phyloP scores from a whole-genome alignment of 352 stramenopile genomes.

The Sclerospora graminicola region DNA sequence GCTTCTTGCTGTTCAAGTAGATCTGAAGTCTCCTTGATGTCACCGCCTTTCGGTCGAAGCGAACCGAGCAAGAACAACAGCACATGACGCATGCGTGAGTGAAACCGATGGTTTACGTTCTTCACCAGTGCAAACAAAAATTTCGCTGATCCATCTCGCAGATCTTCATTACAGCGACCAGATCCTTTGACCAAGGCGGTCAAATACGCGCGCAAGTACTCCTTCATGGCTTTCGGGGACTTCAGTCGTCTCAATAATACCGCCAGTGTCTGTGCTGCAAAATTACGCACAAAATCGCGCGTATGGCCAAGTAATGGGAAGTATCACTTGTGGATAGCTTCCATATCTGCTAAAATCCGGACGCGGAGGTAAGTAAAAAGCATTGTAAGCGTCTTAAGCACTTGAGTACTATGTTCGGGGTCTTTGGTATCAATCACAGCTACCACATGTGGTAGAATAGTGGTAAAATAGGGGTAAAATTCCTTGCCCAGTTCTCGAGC shows the following conservation, averaged over 20 bases:
- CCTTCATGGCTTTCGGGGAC: conserved; percentile 63
- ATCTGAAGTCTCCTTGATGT: conserved; percentile 5
- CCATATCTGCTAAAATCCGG: conserved; percentile 81
- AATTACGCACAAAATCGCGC: conserved; percentile 81
- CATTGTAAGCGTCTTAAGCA: conserved; percentile 87
- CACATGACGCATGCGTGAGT: no score
- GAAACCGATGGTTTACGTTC: conserved; percentile 79
- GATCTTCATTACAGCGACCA: conserved; percentile 48
- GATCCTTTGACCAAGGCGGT: conserved; percentile 64
- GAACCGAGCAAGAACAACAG: conserved; percentile 56
- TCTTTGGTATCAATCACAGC: conserved; percentile 80
- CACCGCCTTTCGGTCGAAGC: conserved; percentile 40
- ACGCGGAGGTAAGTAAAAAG: conserved; percentile 81
- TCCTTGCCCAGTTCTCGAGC: no score
- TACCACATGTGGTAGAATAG: no score
- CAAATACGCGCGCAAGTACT: conserved; percentile 72
- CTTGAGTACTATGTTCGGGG: conserved; percentile 81
- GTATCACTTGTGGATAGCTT: conserved; percentile 84
- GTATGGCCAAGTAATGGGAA: conserved; percentile 80
- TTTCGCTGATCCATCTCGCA: conserved; percentile 78
- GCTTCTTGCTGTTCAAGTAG: conserved; percentile 18
- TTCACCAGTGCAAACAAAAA: conserved; percentile 76
- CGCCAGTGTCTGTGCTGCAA: conserved; percentile 82
- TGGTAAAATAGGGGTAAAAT: no score
- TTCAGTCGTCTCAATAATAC: no score